phyloP scores from a whole-genome alignment of 2,329 filamentous ascomycete species.

The Cladophialophora bantiana region DNA sequence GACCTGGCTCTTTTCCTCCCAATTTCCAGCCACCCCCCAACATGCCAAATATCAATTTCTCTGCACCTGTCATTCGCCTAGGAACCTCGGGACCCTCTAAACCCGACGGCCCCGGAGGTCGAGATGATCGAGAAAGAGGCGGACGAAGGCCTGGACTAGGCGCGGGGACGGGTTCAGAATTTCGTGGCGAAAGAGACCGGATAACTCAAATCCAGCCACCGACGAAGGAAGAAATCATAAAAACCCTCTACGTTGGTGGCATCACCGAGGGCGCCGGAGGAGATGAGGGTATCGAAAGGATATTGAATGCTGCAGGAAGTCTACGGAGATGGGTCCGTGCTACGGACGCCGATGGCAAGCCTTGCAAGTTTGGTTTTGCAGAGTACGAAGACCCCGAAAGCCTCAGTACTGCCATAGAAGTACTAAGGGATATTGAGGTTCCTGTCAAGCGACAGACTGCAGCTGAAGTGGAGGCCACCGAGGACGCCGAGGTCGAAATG shows the following conservation, averaged over 20 bases:
- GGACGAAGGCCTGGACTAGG: slow-evolving; percentile 66
- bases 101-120: slow-evolving; percentile 53
- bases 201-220: slow-evolving; percentile 79
- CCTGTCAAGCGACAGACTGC: slow-evolving; percentile 76
- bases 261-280: slow-evolving; percentile 80
- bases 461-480: slow-evolving; percentile 47
- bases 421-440: slow-evolving; percentile 81
- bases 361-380: slow-evolving; percentile 90
- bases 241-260: slow-evolving; percentile 87
- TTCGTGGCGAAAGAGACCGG: slow-evolving; percentile 67
- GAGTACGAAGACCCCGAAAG: slow-evolving; percentile 93
- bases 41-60: slow-evolving; percentile 98
- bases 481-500: slow-evolving; percentile 58
- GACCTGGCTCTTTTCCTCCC: slow-evolving; percentile 78
- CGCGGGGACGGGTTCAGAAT: slow-evolving; percentile 56
- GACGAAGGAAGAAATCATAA: slow-evolving; percentile 86
- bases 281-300: slow-evolving; percentile 78
- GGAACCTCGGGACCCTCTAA: slow-evolving; percentile 76
- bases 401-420: slow-evolving; percentile 81
- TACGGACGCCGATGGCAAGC: slow-evolving; percentile 78
- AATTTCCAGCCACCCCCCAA: slow-evolving; percentile 89
- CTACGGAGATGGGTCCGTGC: slow-evolving; percentile 85
- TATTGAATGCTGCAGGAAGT: slow-evolving; percentile 78
- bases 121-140: slow-evolving; percentile 58
- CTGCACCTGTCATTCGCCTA: slow-evolving; percentile 91